Evolutionary conservation across 2,329 filamentous ascomycete species (phyloP).

Genomic region (Phialocephala sp.): DNA sequence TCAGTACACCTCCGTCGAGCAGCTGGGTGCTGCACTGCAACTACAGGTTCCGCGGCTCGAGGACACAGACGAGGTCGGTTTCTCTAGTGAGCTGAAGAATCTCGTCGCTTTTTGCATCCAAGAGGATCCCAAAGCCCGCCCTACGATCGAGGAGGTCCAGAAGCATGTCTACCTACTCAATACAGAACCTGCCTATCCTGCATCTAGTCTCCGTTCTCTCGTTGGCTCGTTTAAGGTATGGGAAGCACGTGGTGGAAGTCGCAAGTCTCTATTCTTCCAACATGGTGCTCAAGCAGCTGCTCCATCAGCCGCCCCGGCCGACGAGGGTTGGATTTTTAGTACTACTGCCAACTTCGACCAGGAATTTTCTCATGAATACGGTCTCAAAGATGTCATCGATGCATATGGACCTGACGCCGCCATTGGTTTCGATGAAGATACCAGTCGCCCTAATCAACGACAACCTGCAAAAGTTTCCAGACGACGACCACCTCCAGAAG

Average conservation of each 20-base stretch:
- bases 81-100: conserved; percentile 43
- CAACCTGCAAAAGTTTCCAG: conserved; percentile 47
- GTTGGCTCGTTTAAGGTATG: conserved; percentile 76
- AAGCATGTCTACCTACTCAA: conserved; percentile 71
- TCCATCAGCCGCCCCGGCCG: conserved; percentile 52
- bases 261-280: conserved; percentile 66
- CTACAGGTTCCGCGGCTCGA: conserved; percentile 71
- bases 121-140: conserved; percentile 70
- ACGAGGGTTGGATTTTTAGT: conserved; percentile 72
- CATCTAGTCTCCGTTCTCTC: conserved; percentile 65
- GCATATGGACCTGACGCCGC: conserved; percentile 61
- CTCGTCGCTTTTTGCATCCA: conserved; percentile 77
- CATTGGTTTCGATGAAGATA: conserved; percentile 55
- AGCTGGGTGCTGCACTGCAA: conserved; percentile 61
- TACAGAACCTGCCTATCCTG: conserved; percentile 67
- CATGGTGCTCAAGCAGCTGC: conserved; percentile 58
- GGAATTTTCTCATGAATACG: conserved; percentile 56
- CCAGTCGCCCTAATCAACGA: conserved; percentile 51
- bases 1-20: conserved; percentile 53
- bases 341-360: conserved; percentile 69
- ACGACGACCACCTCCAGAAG: conserved; percentile 62
- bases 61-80: conserved; percentile 70
- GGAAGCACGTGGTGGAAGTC: conserved; percentile 75
- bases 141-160: conserved; percentile 72
- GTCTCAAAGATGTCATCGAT: conserved; percentile 64